These are phyloP conservation scores for Phtheirospermum japonicum DNA, from an alignment of 257 asterid genomes.

Conservation along the genomic window DNA sequence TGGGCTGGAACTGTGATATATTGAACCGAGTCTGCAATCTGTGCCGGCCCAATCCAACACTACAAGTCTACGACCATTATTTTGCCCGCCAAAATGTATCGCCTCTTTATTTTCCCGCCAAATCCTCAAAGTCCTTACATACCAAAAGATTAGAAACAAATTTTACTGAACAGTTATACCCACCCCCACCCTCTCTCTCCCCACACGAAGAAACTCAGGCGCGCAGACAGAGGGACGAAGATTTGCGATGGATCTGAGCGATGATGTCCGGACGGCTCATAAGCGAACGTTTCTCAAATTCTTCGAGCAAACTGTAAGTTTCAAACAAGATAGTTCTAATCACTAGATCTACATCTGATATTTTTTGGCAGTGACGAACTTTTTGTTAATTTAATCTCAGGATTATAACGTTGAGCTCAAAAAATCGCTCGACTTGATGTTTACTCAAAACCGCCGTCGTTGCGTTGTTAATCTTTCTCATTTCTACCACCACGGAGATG, in stretches of 20 bases:
- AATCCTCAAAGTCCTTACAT: constrained; percentile 30
- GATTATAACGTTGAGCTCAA: constrained; percentile 58
- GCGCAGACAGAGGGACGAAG: constrained; percentile 11
- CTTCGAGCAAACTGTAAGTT: constrained; percentile 76
- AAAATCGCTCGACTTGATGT: constrained; percentile 55
- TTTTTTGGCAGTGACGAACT: neutral
- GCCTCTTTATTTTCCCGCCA: constrained; percentile 53
- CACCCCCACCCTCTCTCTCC: neutral
- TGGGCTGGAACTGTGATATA: neutral
- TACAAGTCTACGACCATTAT: neutral
- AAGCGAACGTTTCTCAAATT: constrained; percentile 80
- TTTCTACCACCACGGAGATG: constrained; percentile 70
- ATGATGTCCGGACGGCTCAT: constrained; percentile 74
- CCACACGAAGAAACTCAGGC: neutral
- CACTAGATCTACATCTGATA: neutral
- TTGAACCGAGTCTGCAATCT: neutral
- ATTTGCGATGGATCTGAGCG: constrained; percentile 80
- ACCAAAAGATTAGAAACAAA: neutral
- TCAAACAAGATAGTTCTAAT: neutral
- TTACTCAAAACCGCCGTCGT: constrained; percentile 70
- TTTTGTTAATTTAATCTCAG: constrained; percentile 35
- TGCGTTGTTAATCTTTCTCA: constrained; percentile 70
- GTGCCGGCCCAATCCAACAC: constrained; percentile 27
- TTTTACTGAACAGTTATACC: too few relatives aligned
- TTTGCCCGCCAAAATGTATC: constrained; percentile 51